phyloP scores from a whole-genome alignment of 2,329 filamentous ascomycete genomes.

The Fusarium oxysporum region DNA sequence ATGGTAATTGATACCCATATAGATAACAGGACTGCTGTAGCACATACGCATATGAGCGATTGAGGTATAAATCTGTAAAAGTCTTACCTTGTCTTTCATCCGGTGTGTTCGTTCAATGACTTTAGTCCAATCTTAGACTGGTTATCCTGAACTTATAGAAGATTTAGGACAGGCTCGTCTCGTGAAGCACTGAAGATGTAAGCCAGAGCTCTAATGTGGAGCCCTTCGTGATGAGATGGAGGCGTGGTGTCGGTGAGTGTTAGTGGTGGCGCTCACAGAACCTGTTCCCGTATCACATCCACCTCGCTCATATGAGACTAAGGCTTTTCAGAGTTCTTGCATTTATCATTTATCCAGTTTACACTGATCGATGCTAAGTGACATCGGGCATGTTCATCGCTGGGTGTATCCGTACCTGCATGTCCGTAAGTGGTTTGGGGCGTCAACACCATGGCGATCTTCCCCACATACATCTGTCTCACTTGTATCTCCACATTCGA shows the following conservation, averaged over 20 bases:
- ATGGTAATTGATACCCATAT: constrained; percentile 35
- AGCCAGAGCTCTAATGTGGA: not conserved
- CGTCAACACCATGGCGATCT: not conserved
- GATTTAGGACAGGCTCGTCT: rapidly evolving
- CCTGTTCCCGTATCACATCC: too few species aligned
- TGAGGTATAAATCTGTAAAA: not conserved
- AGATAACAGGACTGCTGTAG: constrained; percentile 1
- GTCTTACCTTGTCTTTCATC: not conserved
- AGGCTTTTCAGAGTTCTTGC: too few species aligned
- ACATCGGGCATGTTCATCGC: not conserved
- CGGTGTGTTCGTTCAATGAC: too few species aligned
- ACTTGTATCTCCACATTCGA: not conserved
- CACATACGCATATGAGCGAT: not conserved
- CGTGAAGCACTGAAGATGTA: too few species aligned
- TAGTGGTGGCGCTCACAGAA: too few species aligned
- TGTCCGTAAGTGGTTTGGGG: not conserved
- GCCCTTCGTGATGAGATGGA: too few species aligned
- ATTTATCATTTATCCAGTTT: too few species aligned
- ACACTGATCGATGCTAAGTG: not conserved
- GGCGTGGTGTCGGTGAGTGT: not conserved
- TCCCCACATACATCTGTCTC: not conserved
- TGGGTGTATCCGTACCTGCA: not conserved
- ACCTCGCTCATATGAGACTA: not conserved
- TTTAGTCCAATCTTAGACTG: not conserved
- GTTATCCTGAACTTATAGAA: rapidly evolving